These are phyloP conservation scores for Ogataea saltuana DNA, from an alignment of 805 yeast species.

Conservation along the genomic window DNA sequence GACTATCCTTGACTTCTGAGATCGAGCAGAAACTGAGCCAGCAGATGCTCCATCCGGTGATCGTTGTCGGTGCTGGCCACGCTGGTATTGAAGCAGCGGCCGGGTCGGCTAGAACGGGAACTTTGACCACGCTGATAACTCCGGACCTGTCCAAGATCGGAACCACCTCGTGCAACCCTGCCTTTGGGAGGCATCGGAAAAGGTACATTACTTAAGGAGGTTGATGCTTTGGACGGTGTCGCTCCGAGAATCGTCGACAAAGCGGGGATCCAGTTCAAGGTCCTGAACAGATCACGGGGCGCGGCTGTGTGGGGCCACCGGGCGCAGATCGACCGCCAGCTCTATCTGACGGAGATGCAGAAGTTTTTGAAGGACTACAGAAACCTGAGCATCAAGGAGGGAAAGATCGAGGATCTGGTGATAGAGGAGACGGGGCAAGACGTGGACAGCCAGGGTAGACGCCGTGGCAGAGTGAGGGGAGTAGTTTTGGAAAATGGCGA, in stretches of 20 bases:
- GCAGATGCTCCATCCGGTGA: constrained; percentile 55
- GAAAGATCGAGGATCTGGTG: constrained; percentile 82
- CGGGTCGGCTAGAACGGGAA: constrained; percentile 85
- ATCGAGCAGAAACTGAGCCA: constrained; percentile 33
- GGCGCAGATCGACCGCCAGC: constrained; percentile 88
- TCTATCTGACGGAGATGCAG: constrained; percentile 83
- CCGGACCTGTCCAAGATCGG: constrained; percentile 79
- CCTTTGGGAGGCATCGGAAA: constrained; percentile 98
- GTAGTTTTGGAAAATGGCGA: constrained; percentile 70
- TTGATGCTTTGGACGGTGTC: constrained; percentile 95
- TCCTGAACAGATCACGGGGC: constrained; percentile 83
- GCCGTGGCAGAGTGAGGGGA: constrained; percentile 58
- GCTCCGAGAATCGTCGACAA: constrained; percentile 82
- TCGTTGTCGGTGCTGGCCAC: constrained; percentile 97
- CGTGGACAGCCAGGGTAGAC: constrained; percentile 40
- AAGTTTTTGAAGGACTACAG: constrained; percentile 53
- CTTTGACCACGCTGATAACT: constrained; percentile 69
- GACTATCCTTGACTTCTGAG: constrained; percentile 38
- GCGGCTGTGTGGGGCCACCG: constrained; percentile 99
- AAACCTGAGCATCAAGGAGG: constrained; percentile 63
- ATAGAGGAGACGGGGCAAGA: constrained; percentile 43
- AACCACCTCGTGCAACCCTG: constrained; percentile 93
- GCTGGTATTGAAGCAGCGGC: constrained; percentile 98
- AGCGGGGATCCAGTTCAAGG: constrained; percentile 91
- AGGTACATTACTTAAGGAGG: constrained; percentile 88